These are phyloP conservation scores for Fusarium zealandicum DNA, from an alignment of 2,329 filamentous ascomycete genomes.

Conservation along the genomic window DNA sequence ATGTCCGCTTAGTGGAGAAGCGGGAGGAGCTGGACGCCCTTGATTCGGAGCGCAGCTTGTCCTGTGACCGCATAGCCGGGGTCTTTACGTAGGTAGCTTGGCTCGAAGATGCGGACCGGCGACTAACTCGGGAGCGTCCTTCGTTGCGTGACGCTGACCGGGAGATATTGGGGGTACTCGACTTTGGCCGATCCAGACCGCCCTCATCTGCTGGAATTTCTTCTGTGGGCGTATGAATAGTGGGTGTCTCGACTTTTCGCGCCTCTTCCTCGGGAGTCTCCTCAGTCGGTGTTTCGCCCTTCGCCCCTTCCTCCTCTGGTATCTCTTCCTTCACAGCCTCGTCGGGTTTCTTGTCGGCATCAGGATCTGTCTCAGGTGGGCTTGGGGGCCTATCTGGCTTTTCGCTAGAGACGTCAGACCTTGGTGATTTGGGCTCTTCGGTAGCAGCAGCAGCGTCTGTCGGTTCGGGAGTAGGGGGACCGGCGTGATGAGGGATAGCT, in stretches of 20 bases:
- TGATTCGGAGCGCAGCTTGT: slow-evolving; percentile 48
- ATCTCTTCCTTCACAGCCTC: slow-evolving; percentile 41
- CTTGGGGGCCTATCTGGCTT: slow-evolving; percentile 63
- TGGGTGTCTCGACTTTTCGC: slow-evolving; percentile 14
- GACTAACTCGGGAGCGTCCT: slow-evolving; percentile 60
- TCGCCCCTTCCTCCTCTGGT: slow-evolving; percentile 40
- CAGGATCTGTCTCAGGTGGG: slow-evolving; percentile 69
- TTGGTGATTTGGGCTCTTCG: slow-evolving; percentile 18
- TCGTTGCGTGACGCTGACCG: slow-evolving; percentile 56
- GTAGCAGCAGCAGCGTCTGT: slow-evolving; percentile 62
- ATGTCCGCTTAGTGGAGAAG: slow-evolving; percentile 47
- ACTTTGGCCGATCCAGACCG: slow-evolving; percentile 49
- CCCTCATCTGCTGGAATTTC: slow-evolving; percentile 40
- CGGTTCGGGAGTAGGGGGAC: slow-evolving; percentile 72
- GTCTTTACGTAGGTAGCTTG: slow-evolving; percentile 61
- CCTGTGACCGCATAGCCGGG: slow-evolving; percentile 45
- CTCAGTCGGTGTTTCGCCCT: slow-evolving; percentile 40
- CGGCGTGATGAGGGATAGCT: slow-evolving; percentile 43
- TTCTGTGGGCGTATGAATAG: slow-evolving; percentile 28
- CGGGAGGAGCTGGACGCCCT: slow-evolving; percentile 46
- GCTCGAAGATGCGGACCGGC: slow-evolving; percentile 64
- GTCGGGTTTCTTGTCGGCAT: slow-evolving; percentile 49
- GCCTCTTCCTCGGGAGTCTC: slow-evolving; percentile 41
- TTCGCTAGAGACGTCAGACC: slow-evolving; percentile 43
- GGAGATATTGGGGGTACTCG: slow-evolving; percentile 53